phyloP scores from a whole-genome alignment of 441 rosid genomes.

The Eutrema salsugineum region DNA sequence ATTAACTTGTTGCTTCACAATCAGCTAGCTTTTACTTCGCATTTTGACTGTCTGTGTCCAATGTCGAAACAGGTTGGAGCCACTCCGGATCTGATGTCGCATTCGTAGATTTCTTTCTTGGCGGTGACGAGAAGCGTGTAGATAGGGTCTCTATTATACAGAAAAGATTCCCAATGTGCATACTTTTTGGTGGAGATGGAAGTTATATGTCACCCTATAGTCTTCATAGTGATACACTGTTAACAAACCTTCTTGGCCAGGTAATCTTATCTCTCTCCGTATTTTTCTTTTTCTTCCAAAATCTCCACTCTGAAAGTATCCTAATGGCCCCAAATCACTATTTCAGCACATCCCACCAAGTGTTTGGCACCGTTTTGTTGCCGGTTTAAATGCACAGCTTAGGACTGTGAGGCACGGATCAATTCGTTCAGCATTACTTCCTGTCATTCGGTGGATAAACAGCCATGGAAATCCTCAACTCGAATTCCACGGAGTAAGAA shows the following conservation, averaged over 20 bases:
- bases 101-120: constrained; percentile 92
- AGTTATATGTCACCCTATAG: constrained; percentile 97
- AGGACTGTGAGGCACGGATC: constrained; percentile 94
- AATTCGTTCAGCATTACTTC: constrained; percentile 77
- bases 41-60: constrained; percentile 7
- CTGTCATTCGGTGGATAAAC: constrained; percentile 78
- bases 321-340: constrained; percentile 11
- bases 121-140: constrained; percentile 97
- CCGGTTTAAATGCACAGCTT: constrained; percentile 94
- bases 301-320: constrained; percentile 2
- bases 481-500: constrained; percentile 86
- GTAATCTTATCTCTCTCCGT: constrained; percentile 35
- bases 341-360: constrained; percentile 87
- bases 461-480: constrained; percentile 96
- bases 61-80: constrained; percentile 81
- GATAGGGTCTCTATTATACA: constrained; percentile 91
- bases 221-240: constrained; percentile 73
- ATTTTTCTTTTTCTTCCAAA: neutral
- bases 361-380: constrained; percentile 94
- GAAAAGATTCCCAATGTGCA: constrained; percentile 96
- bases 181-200: constrained; percentile 96
- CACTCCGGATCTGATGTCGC: constrained; percentile 95
- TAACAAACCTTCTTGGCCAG: constrained; percentile 97
- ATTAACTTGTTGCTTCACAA: constrained; percentile 4
- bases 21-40: neutral